Base-by-base conservation (phyloP, 495 filamentous ascomycete genomes). In the Rhizodiscina lignyota region DNA sequence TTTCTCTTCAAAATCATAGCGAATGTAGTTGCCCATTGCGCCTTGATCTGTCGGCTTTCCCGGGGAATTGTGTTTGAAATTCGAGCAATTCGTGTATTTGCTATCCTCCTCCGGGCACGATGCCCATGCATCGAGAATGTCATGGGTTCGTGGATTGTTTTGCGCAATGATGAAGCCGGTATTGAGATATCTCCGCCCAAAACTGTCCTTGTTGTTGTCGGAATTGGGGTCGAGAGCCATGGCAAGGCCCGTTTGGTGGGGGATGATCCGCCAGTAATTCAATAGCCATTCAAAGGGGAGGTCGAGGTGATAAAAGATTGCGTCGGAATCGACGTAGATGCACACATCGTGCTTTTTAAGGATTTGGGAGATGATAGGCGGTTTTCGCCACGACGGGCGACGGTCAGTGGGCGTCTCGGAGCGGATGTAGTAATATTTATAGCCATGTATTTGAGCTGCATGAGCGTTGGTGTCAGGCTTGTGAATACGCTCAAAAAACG, bases 381-480 rank as follows among this genome's bases (percentile, higher is more conserved):
- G 57, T 49, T 70, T 70, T 35, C 53, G 50, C 64, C 65, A 70
- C 24, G 64, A 63, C 22, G 54, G 52, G 20, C 51, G 54, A 30
- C 56, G 52, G 37, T 53, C 50, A 1, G 23, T 20, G 32, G 45
- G 51, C 26, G 43, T 37, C 28, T 42, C 37, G 29, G 54, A 45
- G 11, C 52, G 54, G 37, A 67, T 48, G 26, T 67, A 60, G 39
- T 64, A 58, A 54, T 70, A 70, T 35, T 64, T 56, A 53, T 70
- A 68, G 39, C 62, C 62, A 44, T 70, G 66, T 27, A 70, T 62
- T n/a, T n/a, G n/a, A n/a, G n/a, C n/a, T n/a, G n/a, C n/a, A n/a
- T n/a, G n/a, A n/a, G n/a, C 34, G 39, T 51, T 22, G 66, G 60
- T 63, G 23, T 3, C 13, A 24, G 6, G 5, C 16, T n/a, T n/a